A percentile compares a stretch with the other conserved stretches of the same genome.
These are phyloP conservation scores for Osmozyma mogii DNA, from an alignment of 805 yeast genomes.

Conservation along the genomic window DNA sequence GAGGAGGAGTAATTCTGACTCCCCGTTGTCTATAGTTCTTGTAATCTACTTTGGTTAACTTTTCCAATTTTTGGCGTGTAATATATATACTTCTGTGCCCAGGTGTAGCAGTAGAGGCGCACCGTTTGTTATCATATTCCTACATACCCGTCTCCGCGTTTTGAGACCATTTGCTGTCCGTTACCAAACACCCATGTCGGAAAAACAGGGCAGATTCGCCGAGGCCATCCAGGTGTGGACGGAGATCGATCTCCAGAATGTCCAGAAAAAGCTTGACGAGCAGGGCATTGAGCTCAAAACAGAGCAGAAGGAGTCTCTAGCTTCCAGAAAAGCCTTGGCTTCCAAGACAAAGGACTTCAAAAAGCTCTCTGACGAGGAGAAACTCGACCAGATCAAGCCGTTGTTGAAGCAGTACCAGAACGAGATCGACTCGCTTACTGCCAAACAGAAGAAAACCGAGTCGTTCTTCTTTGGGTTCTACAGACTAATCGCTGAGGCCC, in stretches of 20 bases:
- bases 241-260: conserved; percentile 56
- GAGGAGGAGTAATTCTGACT: conserved; percentile 43
- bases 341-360: conserved; percentile 79
- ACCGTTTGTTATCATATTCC: too few relatives aligned
- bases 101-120: too few relatives aligned
- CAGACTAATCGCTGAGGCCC: conserved; percentile 75
- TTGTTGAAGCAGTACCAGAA: conserved; percentile 74
- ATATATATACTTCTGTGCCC: too few relatives aligned
- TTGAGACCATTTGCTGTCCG: too few relatives aligned
- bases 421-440: conserved; percentile 78
- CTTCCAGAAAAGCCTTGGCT: conserved; percentile 71
- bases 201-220: too few relatives aligned
- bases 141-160: too few relatives aligned
- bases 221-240: conserved; percentile 67
- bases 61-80: not conserved
- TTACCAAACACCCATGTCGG: too few relatives aligned
- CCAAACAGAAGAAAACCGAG: conserved; percentile 70
- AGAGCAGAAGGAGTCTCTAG: conserved; percentile 58
- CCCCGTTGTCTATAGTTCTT: conserved; percentile 8
- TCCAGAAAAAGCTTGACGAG: conserved; percentile 69
- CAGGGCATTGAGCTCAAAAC: conserved; percentile 68
- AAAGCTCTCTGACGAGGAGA: conserved; percentile 59
- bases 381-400: conserved; percentile 56
- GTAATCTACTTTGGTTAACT: conserved; percentile 1
- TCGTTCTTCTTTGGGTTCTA: conserved; percentile 66